Conservation (phyloP, 257 asterid species). For the Solanum verrucosum region DNA sequence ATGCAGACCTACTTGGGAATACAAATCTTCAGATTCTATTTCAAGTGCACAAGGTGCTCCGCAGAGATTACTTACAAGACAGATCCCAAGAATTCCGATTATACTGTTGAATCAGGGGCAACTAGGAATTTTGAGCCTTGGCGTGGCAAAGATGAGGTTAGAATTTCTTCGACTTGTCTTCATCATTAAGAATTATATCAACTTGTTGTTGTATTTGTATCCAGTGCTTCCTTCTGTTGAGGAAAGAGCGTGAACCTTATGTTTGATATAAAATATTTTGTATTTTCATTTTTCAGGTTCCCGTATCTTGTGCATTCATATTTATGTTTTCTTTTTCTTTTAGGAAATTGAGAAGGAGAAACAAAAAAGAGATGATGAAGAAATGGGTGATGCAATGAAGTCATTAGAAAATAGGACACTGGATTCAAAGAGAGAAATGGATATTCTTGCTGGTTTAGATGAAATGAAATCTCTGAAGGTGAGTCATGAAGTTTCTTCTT, state of each 20-base stretch:
- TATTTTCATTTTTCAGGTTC: neutral
- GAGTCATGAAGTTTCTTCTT: neutral
- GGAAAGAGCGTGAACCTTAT: neutral
- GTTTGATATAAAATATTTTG: neutral
- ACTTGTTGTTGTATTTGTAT: neutral
- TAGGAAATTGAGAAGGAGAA: conserved; percentile 55
- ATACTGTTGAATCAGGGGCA: conserved; percentile 81
- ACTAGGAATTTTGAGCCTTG: conserved; percentile 81
- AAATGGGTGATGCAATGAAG: conserved; percentile 97
- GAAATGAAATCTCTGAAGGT: conserved; percentile 96
- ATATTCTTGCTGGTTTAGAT: conserved; percentile 80
- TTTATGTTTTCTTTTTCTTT: neutral
- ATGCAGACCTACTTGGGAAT: conserved; percentile 79
- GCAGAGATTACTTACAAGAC: conserved; percentile 84
- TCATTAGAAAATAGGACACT: conserved; percentile 77
- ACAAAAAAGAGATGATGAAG: conserved; percentile 62
- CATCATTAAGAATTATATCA: neutral
- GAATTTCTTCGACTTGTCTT: neutral
- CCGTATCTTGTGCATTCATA: neutral
- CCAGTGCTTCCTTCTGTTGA: neutral
- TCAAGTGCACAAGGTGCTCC: conserved; percentile 82
- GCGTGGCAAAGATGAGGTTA: conserved; percentile 84
- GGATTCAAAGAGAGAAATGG: conserved; percentile 91
- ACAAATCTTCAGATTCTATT: conserved; percentile 78
- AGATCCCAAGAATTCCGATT: conserved; percentile 88